phyloP scores from a whole-genome alignment of 2,329 filamentous ascomycete species.

The Xylariaceae sp. region DNA sequence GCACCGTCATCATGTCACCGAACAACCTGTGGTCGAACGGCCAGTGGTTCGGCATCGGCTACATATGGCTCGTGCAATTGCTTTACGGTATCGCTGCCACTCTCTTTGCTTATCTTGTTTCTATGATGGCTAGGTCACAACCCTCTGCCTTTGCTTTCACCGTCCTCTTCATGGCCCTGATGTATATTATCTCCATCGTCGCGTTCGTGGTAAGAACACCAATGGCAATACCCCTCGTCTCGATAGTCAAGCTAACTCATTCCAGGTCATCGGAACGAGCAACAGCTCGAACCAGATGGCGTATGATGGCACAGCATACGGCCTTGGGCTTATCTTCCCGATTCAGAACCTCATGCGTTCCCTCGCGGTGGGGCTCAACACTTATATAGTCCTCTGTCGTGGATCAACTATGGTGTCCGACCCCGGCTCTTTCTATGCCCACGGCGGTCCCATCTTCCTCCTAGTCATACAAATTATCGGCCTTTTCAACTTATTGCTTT shows the following conservation, averaged over 20 bases:
- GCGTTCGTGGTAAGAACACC: conserved; percentile 22
- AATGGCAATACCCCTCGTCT: too few relatives aligned
- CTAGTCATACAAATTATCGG: conserved; percentile 58
- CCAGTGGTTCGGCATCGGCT: conserved; percentile 55
- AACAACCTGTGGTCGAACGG: conserved; percentile 43
- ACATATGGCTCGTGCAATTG: conserved; percentile 59
- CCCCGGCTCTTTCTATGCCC: conserved; percentile 58
- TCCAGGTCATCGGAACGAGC: conserved; percentile 14
- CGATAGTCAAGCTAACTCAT: not conserved
- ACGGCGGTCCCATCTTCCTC: conserved; percentile 66
- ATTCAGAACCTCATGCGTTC: conserved; percentile 57
- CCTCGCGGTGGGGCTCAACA: conserved; percentile 57
- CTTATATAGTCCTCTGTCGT: conserved; percentile 57
- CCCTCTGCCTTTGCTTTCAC: conserved; percentile 60
- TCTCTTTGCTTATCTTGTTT: conserved; percentile 58
- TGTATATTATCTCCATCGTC: conserved; percentile 22
- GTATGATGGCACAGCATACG: conserved; percentile 54
- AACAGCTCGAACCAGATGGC: conserved; percentile 35
- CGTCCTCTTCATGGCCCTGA: conserved; percentile 19
- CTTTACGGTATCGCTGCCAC: conserved; percentile 60
- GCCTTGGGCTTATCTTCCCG: conserved; percentile 55
- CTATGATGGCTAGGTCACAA: conserved; percentile 57
- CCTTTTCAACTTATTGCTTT: conserved; percentile 58
- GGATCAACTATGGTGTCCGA: conserved; percentile 33
- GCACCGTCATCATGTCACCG: conserved; percentile 52